Percentiles rank a stretch among this genome's conserved stretches.
Evolutionary conservation across 192 early-diverging fungal genomes (phyloP).

Genomic region (Rhizophagus sp.): DNA sequence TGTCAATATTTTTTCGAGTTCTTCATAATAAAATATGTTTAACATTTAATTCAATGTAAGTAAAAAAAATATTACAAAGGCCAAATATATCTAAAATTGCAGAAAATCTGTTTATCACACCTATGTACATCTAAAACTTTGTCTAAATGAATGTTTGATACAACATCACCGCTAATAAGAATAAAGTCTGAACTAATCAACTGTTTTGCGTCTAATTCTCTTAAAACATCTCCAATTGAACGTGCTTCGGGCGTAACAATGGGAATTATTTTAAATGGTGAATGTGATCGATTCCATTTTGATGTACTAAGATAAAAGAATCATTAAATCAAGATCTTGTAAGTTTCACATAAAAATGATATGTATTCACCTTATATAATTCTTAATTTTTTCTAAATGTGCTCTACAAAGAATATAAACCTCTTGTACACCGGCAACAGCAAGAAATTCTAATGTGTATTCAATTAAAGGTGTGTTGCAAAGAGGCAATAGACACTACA

Average conservation of each 20-base stretch:
- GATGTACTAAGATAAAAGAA: conserved; percentile 46
- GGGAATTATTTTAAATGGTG: conserved; percentile 69
- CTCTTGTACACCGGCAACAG: conserved; percentile 82
- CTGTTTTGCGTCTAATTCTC: conserved; percentile 83
- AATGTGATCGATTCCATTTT: conserved; percentile 69
- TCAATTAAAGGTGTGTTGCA: conserved; percentile 96
- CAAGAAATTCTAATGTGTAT: conserved; percentile 93
- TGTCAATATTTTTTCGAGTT: conserved; percentile 69
- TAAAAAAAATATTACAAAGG: background rate
- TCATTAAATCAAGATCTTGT: background rate
- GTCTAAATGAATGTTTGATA: conserved; percentile 86
- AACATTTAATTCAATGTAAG: no score
- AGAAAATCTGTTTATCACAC: background rate
- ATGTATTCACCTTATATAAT: conserved; percentile 73
- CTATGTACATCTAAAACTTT: conserved; percentile 77
- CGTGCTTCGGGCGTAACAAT: conserved; percentile 71
- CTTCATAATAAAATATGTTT: conserved; percentile 30
- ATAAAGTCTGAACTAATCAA: conserved; percentile 89
- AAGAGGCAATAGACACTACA: conserved; percentile 85
- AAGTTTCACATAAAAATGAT: no score
- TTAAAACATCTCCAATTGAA: conserved; percentile 89
- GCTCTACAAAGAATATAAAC: conserved; percentile 83
- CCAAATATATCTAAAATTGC: background rate
- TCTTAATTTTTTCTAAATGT: conserved; percentile 80
- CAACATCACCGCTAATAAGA: conserved; percentile 84